A percentile compares a stretch with the other conserved stretches of the same genome.
Conservation (phyloP, 768 basidiomycete species). For the Boletus pseudo-olivaceus region DNA sequence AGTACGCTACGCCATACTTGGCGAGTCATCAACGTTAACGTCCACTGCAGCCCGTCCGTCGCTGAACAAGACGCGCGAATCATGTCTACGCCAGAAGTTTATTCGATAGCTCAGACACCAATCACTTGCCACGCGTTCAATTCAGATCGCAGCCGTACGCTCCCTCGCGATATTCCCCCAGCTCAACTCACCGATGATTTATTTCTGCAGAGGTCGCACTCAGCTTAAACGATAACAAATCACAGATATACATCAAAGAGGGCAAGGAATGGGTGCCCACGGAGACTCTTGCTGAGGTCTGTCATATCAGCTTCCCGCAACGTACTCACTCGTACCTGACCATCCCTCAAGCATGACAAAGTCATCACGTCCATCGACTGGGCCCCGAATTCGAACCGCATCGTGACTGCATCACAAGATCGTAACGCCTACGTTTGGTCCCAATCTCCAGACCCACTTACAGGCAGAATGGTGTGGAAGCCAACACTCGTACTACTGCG, state of each 20-base stretch:
- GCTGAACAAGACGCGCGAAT: neutral
- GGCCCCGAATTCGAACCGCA: constrained; percentile 94
- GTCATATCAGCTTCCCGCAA: neutral
- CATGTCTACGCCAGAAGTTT: constrained; percentile 76
- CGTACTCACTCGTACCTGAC: neutral
- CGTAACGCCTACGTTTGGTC: constrained; percentile 99
- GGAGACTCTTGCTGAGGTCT: constrained; percentile 84
- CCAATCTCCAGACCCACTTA: constrained; percentile 66
- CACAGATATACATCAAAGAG: constrained; percentile 69
- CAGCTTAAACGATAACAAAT: constrained; percentile 87
- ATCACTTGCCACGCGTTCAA: constrained; percentile 91
- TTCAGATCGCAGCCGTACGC: constrained; percentile 80
- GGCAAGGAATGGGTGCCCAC: constrained; percentile 66
- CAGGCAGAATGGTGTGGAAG: constrained; percentile 80
- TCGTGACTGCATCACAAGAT: constrained; percentile 99
- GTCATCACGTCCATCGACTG: constrained; percentile 97
- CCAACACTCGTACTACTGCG: constrained; percentile 94
- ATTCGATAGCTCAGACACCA: constrained; percentile 74
- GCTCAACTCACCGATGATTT: constrained; percentile 5
- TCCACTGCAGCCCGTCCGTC: neutral
- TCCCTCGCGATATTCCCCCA: neutral
- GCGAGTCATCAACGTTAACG: neutral
- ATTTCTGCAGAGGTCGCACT: constrained; percentile 73
- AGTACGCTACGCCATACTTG: neutral
- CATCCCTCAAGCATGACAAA: constrained; percentile 83